Base-by-base conservation (phyloP, 352 stramenopile species). In the Thalassiosira mediterranea region DNA sequence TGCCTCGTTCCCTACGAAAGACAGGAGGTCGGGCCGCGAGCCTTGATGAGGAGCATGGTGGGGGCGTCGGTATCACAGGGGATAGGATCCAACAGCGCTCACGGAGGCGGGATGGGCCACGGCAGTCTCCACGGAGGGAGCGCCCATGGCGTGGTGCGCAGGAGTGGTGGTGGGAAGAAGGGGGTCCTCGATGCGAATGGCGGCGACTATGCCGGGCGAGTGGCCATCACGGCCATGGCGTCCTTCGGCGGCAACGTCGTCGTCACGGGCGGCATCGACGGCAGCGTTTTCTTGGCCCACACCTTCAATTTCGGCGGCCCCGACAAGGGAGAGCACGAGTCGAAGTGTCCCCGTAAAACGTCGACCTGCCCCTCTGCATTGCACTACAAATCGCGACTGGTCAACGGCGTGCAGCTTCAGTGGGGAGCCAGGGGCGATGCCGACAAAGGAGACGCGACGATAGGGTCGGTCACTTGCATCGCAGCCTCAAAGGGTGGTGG, bases 211-310 rank as follows among this genome's bases (percentile, higher is more conserved):
- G 11, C 68, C 19, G 76, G 87, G 25, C 72, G 86, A 54, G 76
- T 83, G 52, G 73, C 88, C 28, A 74, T 93, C 8, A 92, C 88
- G 19, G 74, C 84, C 25, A 70, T 93, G 47, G 79, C 86, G 29
- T 83, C 81, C 32, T 88, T 91, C 66, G 88, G 88, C 23, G 66
- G 62, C 11, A 84, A 78, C 1, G 62, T 87, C 13, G 76, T 93
- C 63, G 86, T 80, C 1, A 90, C 83, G 29, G 88, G 88, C 44
- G 88, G 83, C 17, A 52, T 93, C 25, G 86, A 93, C 79, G 88
- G 88, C 17, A 82, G 86, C 46, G 73, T 93, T 17, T 93, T 92
- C 63, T 61, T 93, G 26, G 88, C 88, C 49, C 80, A 90, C 64
- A 89, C 74, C 25, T 76, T 87, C 37, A 60, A 79, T 52, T 79